phyloP scores from a whole-genome alignment of 352 stramenopile genomes.

The Paralagenidium karlingii region DNA sequence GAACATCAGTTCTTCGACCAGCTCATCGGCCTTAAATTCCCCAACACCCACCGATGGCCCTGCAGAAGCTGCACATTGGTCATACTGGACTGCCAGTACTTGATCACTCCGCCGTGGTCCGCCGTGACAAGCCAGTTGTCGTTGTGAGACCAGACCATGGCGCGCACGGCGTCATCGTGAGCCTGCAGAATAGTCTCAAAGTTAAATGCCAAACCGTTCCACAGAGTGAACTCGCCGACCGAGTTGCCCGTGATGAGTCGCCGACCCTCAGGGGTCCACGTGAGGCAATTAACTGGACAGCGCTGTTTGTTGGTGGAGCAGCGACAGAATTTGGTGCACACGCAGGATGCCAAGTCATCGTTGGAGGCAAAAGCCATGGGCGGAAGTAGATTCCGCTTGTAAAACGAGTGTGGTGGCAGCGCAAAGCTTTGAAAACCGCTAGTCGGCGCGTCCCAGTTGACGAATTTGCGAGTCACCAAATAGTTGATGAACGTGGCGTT shows the following conservation, averaged over 20 bases:
- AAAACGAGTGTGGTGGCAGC: constrained; percentile 70
- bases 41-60: no score
- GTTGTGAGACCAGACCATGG: constrained; percentile 87
- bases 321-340: constrained; percentile 81
- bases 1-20: no score
- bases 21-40: no score
- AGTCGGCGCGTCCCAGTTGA: constrained; percentile 4
- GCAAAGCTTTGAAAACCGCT: constrained; percentile 21
- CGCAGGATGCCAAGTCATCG: constrained; percentile 62
- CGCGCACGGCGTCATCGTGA: constrained; percentile 77
- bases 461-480: constrained; percentile 62
- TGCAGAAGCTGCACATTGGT: constrained; percentile 79
- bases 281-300: constrained; percentile 87
- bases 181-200: constrained; percentile 95
- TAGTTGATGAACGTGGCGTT: constrained; percentile 80
- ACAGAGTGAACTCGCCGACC: constrained; percentile 96
- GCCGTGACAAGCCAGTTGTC: constrained; percentile 85
- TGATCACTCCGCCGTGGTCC: constrained; percentile 84
- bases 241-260: constrained; percentile 95
- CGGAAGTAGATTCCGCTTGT: constrained; percentile 74
- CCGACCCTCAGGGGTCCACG: constrained; percentile 92
- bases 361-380: constrained; percentile 39
- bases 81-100: constrained; percentile 89
- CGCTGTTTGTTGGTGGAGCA: constrained; percentile 88
- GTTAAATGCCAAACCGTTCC: constrained; percentile 96